Conservation (phyloP, 1,284 basidiomycete genomes). For the Leccinum fuscescens region DNA sequence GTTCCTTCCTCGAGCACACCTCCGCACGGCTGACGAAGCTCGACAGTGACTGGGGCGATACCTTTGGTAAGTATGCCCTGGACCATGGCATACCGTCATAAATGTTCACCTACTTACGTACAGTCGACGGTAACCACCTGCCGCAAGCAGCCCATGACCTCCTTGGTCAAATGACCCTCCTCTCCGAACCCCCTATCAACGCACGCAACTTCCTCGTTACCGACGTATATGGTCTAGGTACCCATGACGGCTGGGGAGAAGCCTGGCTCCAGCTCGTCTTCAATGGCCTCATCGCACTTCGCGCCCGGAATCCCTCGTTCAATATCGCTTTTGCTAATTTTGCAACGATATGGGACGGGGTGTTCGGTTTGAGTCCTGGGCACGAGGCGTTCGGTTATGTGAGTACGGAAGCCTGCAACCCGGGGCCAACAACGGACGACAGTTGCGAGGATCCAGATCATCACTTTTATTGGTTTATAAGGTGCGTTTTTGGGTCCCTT, state of each 20-base stretch:
- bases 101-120: background rate
- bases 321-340: conserved; percentile 48
- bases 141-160: conserved; percentile 36
- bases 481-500: conserved; percentile 32
- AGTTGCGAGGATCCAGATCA: conserved; percentile 45
- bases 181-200: conserved; percentile 42
- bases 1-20: conserved; percentile 1
- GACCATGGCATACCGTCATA: background rate
- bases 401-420: conserved; percentile 38
- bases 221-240: conserved; percentile 49
- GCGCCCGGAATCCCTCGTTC: conserved; percentile 22
- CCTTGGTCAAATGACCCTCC: conserved; percentile 36
- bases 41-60: conserved; percentile 31
- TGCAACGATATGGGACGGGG: conserved; percentile 44
- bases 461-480: conserved; percentile 50
- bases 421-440: conserved; percentile 31
- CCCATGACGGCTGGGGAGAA: conserved; percentile 37
- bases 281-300: conserved; percentile 33
- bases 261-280: conserved; percentile 44
- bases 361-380: conserved; percentile 42
- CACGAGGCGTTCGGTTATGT: conserved; percentile 47
- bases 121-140: conserved; percentile 34
- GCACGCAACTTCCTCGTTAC: conserved; percentile 46
- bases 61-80: conserved; percentile 20
- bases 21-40: conserved; percentile 10